Base-by-base conservation (phyloP, 1,284 basidiomycete genomes). In the Lentinula novae-zelandiae region DNA sequence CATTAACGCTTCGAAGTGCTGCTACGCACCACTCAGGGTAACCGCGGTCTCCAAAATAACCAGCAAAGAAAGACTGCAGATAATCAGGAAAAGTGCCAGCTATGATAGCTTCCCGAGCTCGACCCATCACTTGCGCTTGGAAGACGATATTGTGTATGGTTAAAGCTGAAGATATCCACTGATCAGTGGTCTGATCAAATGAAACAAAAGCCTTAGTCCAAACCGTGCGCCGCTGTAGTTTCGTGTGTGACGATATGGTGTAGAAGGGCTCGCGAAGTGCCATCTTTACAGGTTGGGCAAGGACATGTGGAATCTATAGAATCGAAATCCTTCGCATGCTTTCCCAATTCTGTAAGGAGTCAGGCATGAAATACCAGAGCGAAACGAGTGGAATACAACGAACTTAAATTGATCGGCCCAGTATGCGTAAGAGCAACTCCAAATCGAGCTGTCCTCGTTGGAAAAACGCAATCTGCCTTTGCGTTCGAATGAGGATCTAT, bases 391-490 rank as follows among this genome's bases (percentile, higher is more conserved):
- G 39, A 22, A 22, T 34, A 52, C 20, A 22, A 73, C 83, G 56
- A 66, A 90, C 90, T 83, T 15, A 94, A 80, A 71, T 94, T 94
- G 17, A 95, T 67, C 8, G 92, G 90, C 0, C 92, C 92, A 15
- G 75, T 79, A 67, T 85, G 84, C 8, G 93, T 94, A 61, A 95
- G 71, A 3, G 92, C 93, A 13, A 95, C 88, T 1, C 92, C 92
- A 69, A 95, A 95, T 22, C 92, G 82, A 27, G 92, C 92, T 0
- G 92, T 94, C 60, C 90, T 81, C 3, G 92, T 95, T 31, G 93
- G 92, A 68, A 93, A 95, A 9, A 95, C 93, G 64, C 92, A 95
- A 69, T 95, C 92, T 1, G 91, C 90, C 90, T 92, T 63, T 7
- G 8, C 10, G 13, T 27, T 27, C 27, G 17, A 44, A 44, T 9